Percentiles rank a stretch among this genome's conserved stretches.
Evolutionary conservation across 306 rosid species (phyloP).

Genomic region (Arachis stenosperma): DNA sequence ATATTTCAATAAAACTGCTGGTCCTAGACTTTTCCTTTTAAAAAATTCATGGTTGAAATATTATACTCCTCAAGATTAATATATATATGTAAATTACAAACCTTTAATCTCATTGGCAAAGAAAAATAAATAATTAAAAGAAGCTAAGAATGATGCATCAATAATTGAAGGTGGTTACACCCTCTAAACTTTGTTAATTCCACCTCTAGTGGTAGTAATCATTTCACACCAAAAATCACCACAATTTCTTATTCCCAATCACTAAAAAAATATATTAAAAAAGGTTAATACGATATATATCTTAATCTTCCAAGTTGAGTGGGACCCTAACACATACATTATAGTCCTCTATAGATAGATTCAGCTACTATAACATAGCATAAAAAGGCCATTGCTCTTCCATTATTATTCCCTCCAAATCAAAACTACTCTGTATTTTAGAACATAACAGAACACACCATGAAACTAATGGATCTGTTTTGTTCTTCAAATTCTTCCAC

Average conservation of each 20-base stretch:
- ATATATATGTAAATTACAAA: too few relatives aligned
- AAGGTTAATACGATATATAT: too few relatives aligned
- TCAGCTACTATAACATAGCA: background rate
- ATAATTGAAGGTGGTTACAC: constrained; percentile 45
- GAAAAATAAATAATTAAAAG: too few relatives aligned
- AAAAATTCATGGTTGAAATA: background rate
- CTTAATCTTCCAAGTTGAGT: background rate
- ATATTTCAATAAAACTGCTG: too few relatives aligned
- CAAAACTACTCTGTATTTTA: background rate
- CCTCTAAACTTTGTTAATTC: constrained; percentile 41
- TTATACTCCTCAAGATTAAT: background rate
- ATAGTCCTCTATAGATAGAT: background rate
- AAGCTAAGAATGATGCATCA: constrained; percentile 52
- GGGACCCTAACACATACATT: constrained; percentile 38
- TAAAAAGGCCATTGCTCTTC: constrained; percentile 24
- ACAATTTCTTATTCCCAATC: constrained; percentile 38
- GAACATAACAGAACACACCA: constrained; percentile 2
- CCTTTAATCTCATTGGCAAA: too few relatives aligned
- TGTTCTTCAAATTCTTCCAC: constrained; percentile 81
- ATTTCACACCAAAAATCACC: constrained; percentile 47
- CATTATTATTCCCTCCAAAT: background rate
- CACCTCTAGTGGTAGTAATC: constrained; percentile 58
- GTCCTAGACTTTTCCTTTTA: too few relatives aligned
- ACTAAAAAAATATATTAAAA: background rate
- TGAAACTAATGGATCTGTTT: constrained; percentile 66